Base-by-base conservation (phyloP, 2,329 filamentous ascomycete genomes). In the Colletotrichum zoysiae region DNA sequence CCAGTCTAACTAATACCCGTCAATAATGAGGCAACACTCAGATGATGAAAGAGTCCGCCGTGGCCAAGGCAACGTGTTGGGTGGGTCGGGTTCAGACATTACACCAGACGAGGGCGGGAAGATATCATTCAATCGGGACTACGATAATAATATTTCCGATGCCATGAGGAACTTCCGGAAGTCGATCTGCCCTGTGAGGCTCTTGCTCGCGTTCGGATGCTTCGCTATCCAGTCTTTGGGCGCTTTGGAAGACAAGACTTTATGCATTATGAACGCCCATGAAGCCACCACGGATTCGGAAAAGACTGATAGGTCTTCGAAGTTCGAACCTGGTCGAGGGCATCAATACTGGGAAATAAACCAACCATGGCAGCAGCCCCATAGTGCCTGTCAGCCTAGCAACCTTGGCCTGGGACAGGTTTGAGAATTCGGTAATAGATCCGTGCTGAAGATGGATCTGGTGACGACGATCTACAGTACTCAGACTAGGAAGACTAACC, bases 401-500 rank as follows among this genome's bases (percentile, higher is more conserved):
- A 30, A 67, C 74, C 7, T 73, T 77, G 1, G 64, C 44, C 26
- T 44, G 67, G 16, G 74, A 70, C 5, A 76, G 77, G 8, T 75
- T 73, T 26, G 26, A 26, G 26, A 26, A 50, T 20, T 77, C 8
- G 71, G 76, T 7, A 73, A 71, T 60, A 68, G 30, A 48, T 69
- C 74, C 0, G 74, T 66, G 1, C 60, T 68, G 44, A 69, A 77
- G 74, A 75, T 78, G 74, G 76, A 78, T 30, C 46, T 75, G 26
- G 64, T 74, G 35, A 77, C 78, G 8, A 38, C 11, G 35, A 38
- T 9, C 35, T 9, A 38, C 11, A 11, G 11, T 38, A 38, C 8
- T 38, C 35, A 1, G 35, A 9, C 35, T 8, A 1, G 35, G 35
- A 38, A 38, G 35, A 11, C 35, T 38, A 11, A 38, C 7, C 35